These are phyloP conservation scores for Nigrograna mackinnonii DNA, from an alignment of 2,329 filamentous ascomycete genomes.

Conservation along the genomic window DNA sequence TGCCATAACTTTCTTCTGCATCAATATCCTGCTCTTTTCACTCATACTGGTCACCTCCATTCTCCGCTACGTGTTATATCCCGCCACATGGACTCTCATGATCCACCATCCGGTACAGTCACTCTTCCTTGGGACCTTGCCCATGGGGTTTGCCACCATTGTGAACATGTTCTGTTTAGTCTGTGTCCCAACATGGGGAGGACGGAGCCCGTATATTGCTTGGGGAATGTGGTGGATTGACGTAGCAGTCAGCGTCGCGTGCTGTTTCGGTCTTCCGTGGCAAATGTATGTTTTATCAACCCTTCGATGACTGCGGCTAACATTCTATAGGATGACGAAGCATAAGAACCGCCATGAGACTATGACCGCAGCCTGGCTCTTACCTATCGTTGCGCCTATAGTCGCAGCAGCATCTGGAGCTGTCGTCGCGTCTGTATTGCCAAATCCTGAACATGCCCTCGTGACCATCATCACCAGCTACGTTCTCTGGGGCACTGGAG, in stretches of 20 bases:
- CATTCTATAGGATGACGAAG: slow-evolving; percentile 25
- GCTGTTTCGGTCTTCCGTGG: slow-evolving; percentile 37
- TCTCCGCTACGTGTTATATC: slow-evolving; percentile 67
- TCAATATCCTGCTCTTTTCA: slow-evolving; percentile 61
- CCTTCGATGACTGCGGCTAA: not conserved
- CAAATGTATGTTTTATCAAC: slow-evolving; percentile 19
- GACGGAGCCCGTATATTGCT: slow-evolving; percentile 49
- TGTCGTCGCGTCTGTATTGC: slow-evolving; percentile 62
- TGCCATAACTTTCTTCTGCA: slow-evolving; percentile 61
- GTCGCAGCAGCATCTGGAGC: slow-evolving; percentile 67
- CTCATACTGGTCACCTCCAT: slow-evolving; percentile 58
- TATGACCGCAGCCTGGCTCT: slow-evolving; percentile 67
- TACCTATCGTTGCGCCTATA: slow-evolving; percentile 68
- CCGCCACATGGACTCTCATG: slow-evolving; percentile 68
- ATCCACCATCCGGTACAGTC: slow-evolving; percentile 67
- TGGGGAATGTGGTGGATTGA: slow-evolving; percentile 57
- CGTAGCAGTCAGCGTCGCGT: slow-evolving; percentile 44
- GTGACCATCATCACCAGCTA: slow-evolving; percentile 67
- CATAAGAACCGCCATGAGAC: slow-evolving; percentile 28
- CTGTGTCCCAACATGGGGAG: slow-evolving; percentile 63
- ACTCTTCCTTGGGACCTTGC: slow-evolving; percentile 68
- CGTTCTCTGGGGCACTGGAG: slow-evolving; percentile 68
- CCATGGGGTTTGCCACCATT: slow-evolving; percentile 70
- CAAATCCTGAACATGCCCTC: slow-evolving; percentile 57
- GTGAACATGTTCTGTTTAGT: slow-evolving; percentile 67